Base-by-base conservation (phyloP, 345 rosid genomes). In the Fremontodendron californicum region DNA sequence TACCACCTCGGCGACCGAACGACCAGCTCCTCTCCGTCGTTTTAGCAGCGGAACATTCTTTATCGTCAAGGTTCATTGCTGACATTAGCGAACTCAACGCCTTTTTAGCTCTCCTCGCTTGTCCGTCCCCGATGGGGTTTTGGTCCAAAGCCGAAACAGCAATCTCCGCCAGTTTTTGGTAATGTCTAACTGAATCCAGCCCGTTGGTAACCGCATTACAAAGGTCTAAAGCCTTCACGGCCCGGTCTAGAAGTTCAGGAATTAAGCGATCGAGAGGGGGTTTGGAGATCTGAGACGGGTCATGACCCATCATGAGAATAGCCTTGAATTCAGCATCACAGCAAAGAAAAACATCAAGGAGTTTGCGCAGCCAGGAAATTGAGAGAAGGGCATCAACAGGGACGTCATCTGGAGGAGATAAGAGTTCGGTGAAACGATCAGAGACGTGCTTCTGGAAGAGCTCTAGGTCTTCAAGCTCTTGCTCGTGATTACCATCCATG, bases 251-350 rank as follows among this genome's bases (percentile, higher is more conserved):
- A 70, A 92, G 78, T 71, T 96, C 97, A 1, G 89, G 92, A 31
- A 96, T 85, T 65, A 93, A 84, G 43, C 97, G 96, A 77, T 96
- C 98, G 61, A 93, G 84, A 0, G 97, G 97, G 6, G 97, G 90
- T 84, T 91, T 93, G 51, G 85, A 58, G 71, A 93, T 79, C 64
- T 89, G 92, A 43, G 93, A 82, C 1, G 90, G 89, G 74, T 96
- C 97, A 29, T 89, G 89, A 16, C 94, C 95, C 91, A 85, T 82
- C 78, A 93, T 57, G 1, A 93, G 71, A 54, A 92, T 74, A 12
- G 94, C 98, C 85, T 93, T 92, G 90, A 93, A 96, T 76, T 96
- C 99, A 2, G 97, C 99, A 65, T 96, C 99, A 49, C 97, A 96
- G 81, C 98, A 96, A 77, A 96, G 86, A 79, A 91, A 92, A 27